A percentile compares a stretch with the other conserved stretches of the same genome.
phyloP scores from a whole-genome alignment of 495 filamentous ascomycete genomes.

The Penicillium ucsense region DNA sequence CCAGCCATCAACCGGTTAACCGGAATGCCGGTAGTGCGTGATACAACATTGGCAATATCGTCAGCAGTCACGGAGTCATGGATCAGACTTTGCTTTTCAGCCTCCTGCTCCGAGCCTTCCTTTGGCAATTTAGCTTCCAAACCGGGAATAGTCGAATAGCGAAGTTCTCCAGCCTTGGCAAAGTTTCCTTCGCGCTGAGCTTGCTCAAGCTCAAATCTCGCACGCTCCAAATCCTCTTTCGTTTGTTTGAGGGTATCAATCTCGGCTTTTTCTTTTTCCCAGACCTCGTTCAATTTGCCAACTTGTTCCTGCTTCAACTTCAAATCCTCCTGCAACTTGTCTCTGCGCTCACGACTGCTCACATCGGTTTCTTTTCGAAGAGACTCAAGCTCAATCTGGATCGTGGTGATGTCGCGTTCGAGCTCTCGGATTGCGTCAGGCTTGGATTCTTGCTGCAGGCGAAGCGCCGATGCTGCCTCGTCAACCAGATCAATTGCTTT shows the following conservation, averaged over 20 bases:
- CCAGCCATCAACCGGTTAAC: slow-evolving; percentile 84
- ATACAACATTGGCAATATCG: slow-evolving; percentile 89
- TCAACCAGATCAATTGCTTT: slow-evolving; percentile 97
- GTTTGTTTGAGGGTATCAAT: slow-evolving; percentile 77
- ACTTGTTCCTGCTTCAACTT: slow-evolving; percentile 65
- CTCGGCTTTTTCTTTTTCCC: slow-evolving; percentile 82
- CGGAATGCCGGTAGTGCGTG: slow-evolving; percentile 84
- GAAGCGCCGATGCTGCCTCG: slow-evolving; percentile 82
- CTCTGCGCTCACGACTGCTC: slow-evolving; percentile 75
- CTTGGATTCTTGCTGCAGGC: slow-evolving; percentile 93
- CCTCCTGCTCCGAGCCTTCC: slow-evolving; percentile 47
- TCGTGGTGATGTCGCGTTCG: slow-evolving; percentile 90
- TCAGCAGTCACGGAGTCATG: slow-evolving; percentile 90
- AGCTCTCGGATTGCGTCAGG: slow-evolving; percentile 85
- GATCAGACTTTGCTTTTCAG: slow-evolving; percentile 50
- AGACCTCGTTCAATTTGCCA: slow-evolving; percentile 56
- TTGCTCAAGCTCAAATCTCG: slow-evolving; percentile 73
- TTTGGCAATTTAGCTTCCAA: slow-evolving; percentile 72
- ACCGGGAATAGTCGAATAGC: slow-evolving; percentile 75
- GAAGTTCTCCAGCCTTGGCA: slow-evolving; percentile 72
- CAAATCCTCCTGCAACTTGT: slow-evolving; percentile 68
- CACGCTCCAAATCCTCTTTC: slow-evolving; percentile 76
- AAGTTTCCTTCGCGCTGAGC: slow-evolving; percentile 91
- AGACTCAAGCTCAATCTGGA: slow-evolving; percentile 95
- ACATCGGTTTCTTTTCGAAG: slow-evolving; percentile 90